Conservation (phyloP, 1,284 basidiomycete species). For the Phylloporus sp. region DNA sequence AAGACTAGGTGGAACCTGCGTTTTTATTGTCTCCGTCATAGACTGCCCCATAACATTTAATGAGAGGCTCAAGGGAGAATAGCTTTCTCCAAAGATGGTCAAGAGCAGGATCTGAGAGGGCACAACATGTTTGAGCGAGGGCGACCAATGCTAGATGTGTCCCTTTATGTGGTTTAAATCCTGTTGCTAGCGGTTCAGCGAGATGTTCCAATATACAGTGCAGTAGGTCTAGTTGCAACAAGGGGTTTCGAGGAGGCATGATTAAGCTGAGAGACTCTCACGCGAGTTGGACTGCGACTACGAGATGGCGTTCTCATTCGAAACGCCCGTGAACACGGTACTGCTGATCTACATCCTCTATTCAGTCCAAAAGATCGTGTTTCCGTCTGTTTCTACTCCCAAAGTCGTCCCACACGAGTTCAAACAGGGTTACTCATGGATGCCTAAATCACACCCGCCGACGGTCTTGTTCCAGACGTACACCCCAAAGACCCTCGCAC, state of each 20-base stretch:
- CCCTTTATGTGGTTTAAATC: too few relatives aligned
- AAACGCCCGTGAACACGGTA: slow-evolving; percentile 77
- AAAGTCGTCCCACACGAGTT: slow-evolving; percentile 69
- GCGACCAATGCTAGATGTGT: too few relatives aligned
- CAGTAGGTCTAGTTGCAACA: too few relatives aligned
- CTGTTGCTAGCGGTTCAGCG: too few relatives aligned
- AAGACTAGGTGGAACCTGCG: background rate
- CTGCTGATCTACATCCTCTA: slow-evolving; percentile 82
- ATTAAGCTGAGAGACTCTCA: too few relatives aligned
- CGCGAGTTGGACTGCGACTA: slow-evolving; percentile 3
- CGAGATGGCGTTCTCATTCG: slow-evolving; percentile 44
- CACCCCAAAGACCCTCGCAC: slow-evolving; percentile 75
- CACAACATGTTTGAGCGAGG: background rate
- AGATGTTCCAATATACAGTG: too few relatives aligned
- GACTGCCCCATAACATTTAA: slow-evolving; percentile 8
- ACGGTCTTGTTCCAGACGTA: slow-evolving; percentile 79
- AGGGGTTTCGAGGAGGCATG: too few relatives aligned
- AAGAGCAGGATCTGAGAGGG: background rate
- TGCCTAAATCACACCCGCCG: slow-evolving; percentile 81
- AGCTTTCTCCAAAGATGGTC: too few relatives aligned
- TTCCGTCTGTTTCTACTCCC: slow-evolving; percentile 64
- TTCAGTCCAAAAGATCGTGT: slow-evolving; percentile 75
- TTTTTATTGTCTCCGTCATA: background rate
- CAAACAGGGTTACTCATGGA: slow-evolving; percentile 86
- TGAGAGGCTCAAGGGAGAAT: background rate